Base-by-base conservation (phyloP, 306 rosid genomes). In the Acacia acuminata region DNA sequence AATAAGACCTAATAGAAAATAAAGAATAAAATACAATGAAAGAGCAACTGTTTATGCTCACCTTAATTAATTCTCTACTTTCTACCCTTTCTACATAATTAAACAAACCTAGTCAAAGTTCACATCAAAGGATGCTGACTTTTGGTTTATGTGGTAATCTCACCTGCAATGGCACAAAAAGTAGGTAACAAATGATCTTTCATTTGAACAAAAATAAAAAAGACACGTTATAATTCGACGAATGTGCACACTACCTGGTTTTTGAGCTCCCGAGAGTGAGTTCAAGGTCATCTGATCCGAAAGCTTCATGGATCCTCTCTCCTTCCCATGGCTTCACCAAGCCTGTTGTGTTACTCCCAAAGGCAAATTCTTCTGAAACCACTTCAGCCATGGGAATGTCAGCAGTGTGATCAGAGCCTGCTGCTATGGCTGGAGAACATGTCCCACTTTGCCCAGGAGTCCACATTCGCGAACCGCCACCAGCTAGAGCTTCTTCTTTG, bases 401-500 rank as follows among this genome's bases (percentile, higher is more conserved):
- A 27, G 97, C 91, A 42, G 87, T 91, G 76, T 91, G 96, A 79
- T 92, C 94, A 68, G 82, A 90, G 81, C 94, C 89, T 20, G 91
- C 92, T 15, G 94, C 94, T 64, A 94, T 55, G 78, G 92, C 95
- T 25, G 97, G 95, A 80, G 98, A 94, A 81, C 97, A 93, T 43
- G 98, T 88, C 82, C 97, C 97, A 80, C 98, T 94, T 83, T 89
- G 97, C 42, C 97, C 97, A 44, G 97, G 97, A 69, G 94, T 90
- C 94, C 97, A 93, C 97, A 90, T 89, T 72, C 87, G 85, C 73
- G 97, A 93, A 24, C 96, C 92, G 42, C 90, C 83, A 71, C 91
- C 92, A 53, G 84, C 84, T 73, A 79, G 77, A 79, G 84, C 88
- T 74, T 93, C 94, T 25, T 94, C 98, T 79, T 84, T 88, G 79